Base-by-base conservation (phyloP, 371 early-diverging fungal genomes). In the Syncephalastrum racemosum region DNA sequence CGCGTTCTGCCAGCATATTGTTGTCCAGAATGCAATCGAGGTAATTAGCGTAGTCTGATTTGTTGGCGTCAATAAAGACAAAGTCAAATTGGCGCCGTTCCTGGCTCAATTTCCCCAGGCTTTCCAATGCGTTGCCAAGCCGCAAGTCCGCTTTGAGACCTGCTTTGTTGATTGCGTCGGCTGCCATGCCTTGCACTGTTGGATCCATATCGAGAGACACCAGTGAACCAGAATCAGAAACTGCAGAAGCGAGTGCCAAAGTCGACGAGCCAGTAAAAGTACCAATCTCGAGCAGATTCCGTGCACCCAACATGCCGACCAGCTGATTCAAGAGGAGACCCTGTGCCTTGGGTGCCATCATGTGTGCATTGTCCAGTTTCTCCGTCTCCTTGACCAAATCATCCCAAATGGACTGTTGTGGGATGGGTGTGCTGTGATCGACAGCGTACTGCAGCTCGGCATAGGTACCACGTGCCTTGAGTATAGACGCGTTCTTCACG, bases 11-110 rank as follows among this genome's bases (percentile, higher is more conserved):
- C 12, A 87, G 63, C 13, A 87, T 53, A 36, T 81, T 56, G 22
- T 76, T 63, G 12, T 79, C 67, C 53, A 85, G 64, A 8, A 86
- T 77, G 14, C 54, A 54, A 41, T 85, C 67, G 42, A 65, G 82
- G 53, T 87, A 84, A 2, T 71, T 59, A 41, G 81, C 64, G 50
- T 86, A 85, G 14, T 70, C 75, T 6, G 70, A 66, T 50, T 87
- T 87, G 62, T 87, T 76, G 5, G 88, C 88, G 70, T 87, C 88
- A 82, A 59, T 23, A 57, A 83, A 86, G 5, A 86, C 68, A 6
- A 79, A 54, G 47, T 84, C 84, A 63, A 75, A 86, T 45, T 60
- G 60, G 10, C 18, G 12, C 0, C 19, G 8, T 10, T 31, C 36
- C 36, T 31, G 36, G 10, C 36, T 31, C 12, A 31, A 12, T 8